Percentiles rank a stretch among this genome's conserved stretches.
Evolutionary conservation across 352 stramenopile species (phyloP).

Genomic region (Globisporangium viniferum): DNA sequence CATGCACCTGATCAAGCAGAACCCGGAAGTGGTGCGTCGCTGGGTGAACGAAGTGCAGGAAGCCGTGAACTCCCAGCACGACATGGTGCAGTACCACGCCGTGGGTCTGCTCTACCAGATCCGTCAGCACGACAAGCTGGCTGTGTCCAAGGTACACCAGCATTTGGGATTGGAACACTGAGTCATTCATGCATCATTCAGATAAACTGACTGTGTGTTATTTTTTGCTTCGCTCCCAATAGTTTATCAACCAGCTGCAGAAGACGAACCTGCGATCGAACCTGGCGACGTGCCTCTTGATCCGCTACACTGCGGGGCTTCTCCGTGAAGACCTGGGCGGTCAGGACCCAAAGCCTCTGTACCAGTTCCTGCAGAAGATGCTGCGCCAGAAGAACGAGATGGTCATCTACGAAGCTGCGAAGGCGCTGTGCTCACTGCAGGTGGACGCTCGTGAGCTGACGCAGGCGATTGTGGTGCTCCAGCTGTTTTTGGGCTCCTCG

Average conservation of each 20-base stretch:
- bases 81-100: conserved; percentile 99
- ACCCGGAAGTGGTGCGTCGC: conserved; percentile 89
- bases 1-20: conserved; percentile 93
- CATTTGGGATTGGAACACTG: neutral
- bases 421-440: conserved; percentile 94
- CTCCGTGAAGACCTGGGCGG: conserved; percentile 86
- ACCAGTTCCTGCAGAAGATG: conserved; percentile 95
- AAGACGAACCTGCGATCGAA: conserved; percentile 93
- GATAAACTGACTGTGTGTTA: neutral
- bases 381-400: conserved; percentile 97
- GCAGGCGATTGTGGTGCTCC: conserved; percentile 96
- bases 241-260: conserved; percentile 87
- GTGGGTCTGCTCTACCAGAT: conserved; percentile 98
- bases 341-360: conserved; percentile 74
- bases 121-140: conserved; percentile 97
- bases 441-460: conserved; percentile 95
- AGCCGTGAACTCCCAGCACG: conserved; percentile 92
- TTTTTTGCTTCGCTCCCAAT: neutral
- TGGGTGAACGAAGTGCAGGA: conserved; percentile 99
- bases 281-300: conserved; percentile 95
- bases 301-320: conserved; percentile 95
- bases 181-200: neutral
- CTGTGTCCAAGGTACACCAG: conserved; percentile 90
- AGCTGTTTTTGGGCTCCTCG: conserved; percentile 92
- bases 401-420: conserved; percentile 99